phyloP scores from a whole-genome alignment of 2,329 filamentous ascomycete species.

The Sporothrix sp. region DNA sequence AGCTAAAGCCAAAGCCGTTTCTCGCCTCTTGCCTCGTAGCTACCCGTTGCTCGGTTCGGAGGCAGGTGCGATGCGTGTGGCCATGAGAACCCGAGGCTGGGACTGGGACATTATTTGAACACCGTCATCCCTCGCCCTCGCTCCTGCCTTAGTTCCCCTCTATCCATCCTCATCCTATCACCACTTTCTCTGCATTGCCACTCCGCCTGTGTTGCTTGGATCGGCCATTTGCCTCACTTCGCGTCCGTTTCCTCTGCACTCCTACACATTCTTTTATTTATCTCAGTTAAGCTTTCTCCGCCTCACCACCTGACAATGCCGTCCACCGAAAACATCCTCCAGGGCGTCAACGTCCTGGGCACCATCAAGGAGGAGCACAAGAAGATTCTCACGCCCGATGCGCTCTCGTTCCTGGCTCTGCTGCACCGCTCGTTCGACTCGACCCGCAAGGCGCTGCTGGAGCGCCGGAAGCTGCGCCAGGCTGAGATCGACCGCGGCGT shows the following conservation, averaged over 20 bases:
- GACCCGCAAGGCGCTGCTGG: slow-evolving; percentile 78
- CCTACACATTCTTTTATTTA: background rate
- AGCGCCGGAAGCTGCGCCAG: slow-evolving; percentile 78
- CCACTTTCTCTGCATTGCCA: background rate
- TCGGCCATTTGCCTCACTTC: background rate
- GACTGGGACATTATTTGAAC: slow-evolving; percentile 9
- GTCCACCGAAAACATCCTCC: slow-evolving; percentile 64
- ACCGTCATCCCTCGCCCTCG: slow-evolving; percentile 1
- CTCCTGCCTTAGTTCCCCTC: background rate
- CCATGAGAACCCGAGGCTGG: slow-evolving; percentile 3
- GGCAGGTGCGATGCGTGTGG: slow-evolving; percentile 2
- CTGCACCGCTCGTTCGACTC: slow-evolving; percentile 91
- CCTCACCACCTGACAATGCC: slow-evolving; percentile 42
- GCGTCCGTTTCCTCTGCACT: background rate
- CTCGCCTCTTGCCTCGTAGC: slow-evolving; percentile 2
- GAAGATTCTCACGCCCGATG: slow-evolving; percentile 87
- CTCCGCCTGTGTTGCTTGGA: background rate
- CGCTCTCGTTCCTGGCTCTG: slow-evolving; percentile 83
- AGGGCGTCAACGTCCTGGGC: slow-evolving; percentile 81
- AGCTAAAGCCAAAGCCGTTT: background rate
- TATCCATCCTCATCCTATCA: background rate
- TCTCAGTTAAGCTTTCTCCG: background rate
- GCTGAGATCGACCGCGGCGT: slow-evolving; percentile 84
- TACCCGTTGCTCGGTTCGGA: slow-evolving; percentile 4
- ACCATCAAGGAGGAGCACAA: slow-evolving; percentile 65